Evolutionary conservation across 1,139 yeast genomes (phyloP), one percentile per base, ranked within the genome.

Genomic region (Lodderomyces oxycetoniae): DNA sequence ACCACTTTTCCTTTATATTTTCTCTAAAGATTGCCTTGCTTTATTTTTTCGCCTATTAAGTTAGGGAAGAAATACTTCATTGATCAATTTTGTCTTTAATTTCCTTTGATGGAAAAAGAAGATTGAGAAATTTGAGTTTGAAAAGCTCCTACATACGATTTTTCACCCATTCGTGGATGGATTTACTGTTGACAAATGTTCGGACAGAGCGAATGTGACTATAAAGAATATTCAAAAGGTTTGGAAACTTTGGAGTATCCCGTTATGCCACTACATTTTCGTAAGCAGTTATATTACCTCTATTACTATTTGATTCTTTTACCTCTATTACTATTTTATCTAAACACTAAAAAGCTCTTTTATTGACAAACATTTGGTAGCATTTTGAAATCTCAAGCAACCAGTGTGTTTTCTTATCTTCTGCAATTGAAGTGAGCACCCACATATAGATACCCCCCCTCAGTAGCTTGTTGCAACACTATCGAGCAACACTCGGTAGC

Each of bases 211-310:
- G 63, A 25, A 6, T 15, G 67, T 68, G 76, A 63, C 62, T 67
- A 64, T 54, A 50, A 59, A 72, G 78, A 57, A 71, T 68, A 60
- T 61, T 59, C 53, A 53, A 45, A 51, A 52, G 67, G 57, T 50
- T 24, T 46, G 35, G 55, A 55, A 50, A 71, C 71, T 55, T 51
- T 53, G 46, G 55, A 48, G 73, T 63, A 56, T 74, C 79, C 79
- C 79, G 79, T 74, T 68, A 68, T 58, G 61, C 64, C 79, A 67
- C 68, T 37, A 74, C 74, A 74, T 59, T 40, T 35, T n/a, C n/a
- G n/a, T n/a, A n/a, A n/a, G n/a, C n/a, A n/a, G n/a, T n/a, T n/a
- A n/a, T n/a, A n/a, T n/a, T n/a, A n/a, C n/a, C n/a, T n/a, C n/a
- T n/a, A n/a, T n/a, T n/a, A n/a, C n/a, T n/a, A n/a, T n/a, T n/a